Conservation (phyloP, 148 eudicot genomes). For the Persicaria maculosa region DNA sequence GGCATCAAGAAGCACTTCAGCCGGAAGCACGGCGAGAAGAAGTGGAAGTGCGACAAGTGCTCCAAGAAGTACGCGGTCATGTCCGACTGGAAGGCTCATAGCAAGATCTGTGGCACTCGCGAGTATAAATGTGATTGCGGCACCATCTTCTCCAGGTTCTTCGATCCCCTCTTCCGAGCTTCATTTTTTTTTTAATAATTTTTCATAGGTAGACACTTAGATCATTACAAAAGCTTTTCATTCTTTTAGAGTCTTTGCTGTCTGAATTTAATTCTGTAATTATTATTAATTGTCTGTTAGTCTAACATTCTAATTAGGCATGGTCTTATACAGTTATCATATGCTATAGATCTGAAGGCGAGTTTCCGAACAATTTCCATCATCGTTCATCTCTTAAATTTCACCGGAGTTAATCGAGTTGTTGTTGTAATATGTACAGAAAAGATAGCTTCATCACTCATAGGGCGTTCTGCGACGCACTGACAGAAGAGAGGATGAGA, state of each 20-base stretch:
- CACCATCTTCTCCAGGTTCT: slow-evolving; percentile 47
- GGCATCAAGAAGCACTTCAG: slow-evolving; percentile 51
- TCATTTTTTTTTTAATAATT: background rate
- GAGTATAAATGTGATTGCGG: slow-evolving; percentile 65
- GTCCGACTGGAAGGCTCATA: slow-evolving; percentile 63
- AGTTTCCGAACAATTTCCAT: too few species aligned
- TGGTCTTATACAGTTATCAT: too few species aligned
- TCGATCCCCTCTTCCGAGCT: background rate
- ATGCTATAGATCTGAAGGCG: too few species aligned
- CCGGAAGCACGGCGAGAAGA: slow-evolving; percentile 56
- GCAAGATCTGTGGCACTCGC: slow-evolving; percentile 58
- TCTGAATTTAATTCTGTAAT: too few species aligned
- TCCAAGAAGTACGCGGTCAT: slow-evolving; percentile 54
- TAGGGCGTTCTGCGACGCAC: slow-evolving; percentile 53
- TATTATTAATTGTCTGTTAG: too few species aligned
- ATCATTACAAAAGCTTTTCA: background rate
- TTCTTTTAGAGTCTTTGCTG: too few species aligned
- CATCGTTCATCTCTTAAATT: too few species aligned
- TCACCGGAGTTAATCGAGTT: background rate
- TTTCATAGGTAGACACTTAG: too few species aligned
- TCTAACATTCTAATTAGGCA: too few species aligned
- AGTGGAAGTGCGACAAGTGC: slow-evolving; percentile 60
- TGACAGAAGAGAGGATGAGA: slow-evolving; percentile 43
- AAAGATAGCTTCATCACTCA: slow-evolving; percentile 62
- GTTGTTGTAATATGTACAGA: slow-evolving; percentile 17